Evolutionary conservation across 768 basidiomycete species (phyloP).

Genomic region (Suillus discolor): DNA sequence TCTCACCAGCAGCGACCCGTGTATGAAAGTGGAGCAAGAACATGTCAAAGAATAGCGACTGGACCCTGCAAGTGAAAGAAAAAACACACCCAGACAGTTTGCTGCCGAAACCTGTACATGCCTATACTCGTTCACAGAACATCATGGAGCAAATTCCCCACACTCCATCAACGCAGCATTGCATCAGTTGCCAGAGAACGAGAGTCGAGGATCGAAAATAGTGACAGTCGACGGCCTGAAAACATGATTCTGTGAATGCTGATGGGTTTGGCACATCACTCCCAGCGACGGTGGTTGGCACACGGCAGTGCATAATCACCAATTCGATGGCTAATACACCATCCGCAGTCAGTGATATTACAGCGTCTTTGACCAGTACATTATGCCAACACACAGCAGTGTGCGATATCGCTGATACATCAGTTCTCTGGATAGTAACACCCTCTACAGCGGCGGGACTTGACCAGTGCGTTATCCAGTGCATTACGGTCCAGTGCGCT

Average conservation of each 20-base stretch:
- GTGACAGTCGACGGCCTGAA: neutral
- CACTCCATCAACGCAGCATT: neutral
- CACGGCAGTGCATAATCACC: neutral
- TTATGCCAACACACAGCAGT: neutral
- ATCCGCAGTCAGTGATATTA: neutral
- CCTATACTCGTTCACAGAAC: neutral
- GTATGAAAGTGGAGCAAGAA: neutral
- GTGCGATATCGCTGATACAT: neutral
- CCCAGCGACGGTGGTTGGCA: no score
- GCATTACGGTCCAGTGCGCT: neutral
- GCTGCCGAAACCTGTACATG: slow-evolving; percentile 1
- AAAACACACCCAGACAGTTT: neutral
- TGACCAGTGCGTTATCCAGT: neutral
- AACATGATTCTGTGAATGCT: neutral
- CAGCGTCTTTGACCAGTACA: neutral
- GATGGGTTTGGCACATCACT: neutral
- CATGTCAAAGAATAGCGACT: neutral
- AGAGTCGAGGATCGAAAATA: neutral
- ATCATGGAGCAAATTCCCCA: neutral
- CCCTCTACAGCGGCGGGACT: neutral
- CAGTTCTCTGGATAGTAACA: neutral
- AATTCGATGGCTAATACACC: neutral
- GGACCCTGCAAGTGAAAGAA: slow-evolving; percentile 5
- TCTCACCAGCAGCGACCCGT: slow-evolving; percentile 1
- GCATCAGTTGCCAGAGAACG: neutral